phyloP scores from a whole-genome alignment of 305 asterid genomes.

The Caryopteris hybrid region DNA sequence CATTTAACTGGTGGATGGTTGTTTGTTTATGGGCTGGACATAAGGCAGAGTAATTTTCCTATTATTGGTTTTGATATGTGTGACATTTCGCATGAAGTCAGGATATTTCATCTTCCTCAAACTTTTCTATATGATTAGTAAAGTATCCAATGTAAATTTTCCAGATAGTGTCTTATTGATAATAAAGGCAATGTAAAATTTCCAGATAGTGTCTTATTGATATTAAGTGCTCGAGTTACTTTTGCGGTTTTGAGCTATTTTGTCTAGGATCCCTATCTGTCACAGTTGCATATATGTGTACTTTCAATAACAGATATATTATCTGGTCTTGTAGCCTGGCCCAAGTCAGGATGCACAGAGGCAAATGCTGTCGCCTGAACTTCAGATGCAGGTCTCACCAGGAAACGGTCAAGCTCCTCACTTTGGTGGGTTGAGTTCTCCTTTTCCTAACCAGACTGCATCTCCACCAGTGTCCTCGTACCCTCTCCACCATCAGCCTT shows the following conservation, averaged over 20 bases:
- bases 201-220: neutral
- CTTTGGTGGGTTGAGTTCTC: conserved; percentile 49
- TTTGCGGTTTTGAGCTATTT: neutral
- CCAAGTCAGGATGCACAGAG: conserved; percentile 64
- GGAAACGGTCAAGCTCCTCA: conserved; percentile 62
- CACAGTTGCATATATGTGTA: conserved; percentile 9
- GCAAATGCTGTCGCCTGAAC: conserved; percentile 60
- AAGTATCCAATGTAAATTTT: too few relatives aligned
- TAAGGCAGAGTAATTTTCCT: neutral
- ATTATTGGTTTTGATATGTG: neutral
- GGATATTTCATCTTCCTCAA: neutral
- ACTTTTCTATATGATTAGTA: too few relatives aligned
- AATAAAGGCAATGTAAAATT: too few relatives aligned
- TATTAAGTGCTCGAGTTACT: neutral
- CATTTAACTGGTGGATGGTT: neutral
- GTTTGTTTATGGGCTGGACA: neutral
- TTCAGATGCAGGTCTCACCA: conserved; percentile 65
- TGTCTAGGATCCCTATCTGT: conserved; percentile 5
- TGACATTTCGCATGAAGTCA: neutral
- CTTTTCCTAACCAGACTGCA: conserved; percentile 43
- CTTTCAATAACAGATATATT: conserved; percentile 21
- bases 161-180: too few relatives aligned
- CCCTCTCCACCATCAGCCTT: conserved; percentile 45
- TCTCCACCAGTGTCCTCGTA: conserved; percentile 47
- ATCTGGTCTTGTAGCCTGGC: conserved; percentile 52